Base-by-base conservation (phyloP, 2,329 filamentous ascomycete species). In the Ophiosphaerella narmari region DNA sequence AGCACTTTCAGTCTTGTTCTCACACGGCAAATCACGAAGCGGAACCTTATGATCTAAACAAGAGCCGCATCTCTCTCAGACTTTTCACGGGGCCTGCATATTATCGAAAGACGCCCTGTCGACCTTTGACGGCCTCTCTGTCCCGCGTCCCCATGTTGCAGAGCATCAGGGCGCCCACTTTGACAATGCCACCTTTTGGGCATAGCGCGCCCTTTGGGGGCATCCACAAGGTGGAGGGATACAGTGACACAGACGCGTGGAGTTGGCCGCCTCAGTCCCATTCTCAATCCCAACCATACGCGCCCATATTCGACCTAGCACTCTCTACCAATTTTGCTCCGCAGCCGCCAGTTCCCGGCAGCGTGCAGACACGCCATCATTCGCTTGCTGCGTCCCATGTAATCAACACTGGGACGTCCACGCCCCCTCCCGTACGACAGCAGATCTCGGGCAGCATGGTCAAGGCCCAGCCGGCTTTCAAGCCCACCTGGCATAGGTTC, bases 401-500 rank as follows among this genome's bases (percentile, higher is more conserved):
- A 0, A 24, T 65, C 18, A 53, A 57, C 1, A 55, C 60, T 1
- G 57, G 62, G 33, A 63, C 62, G 11, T 52, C 64, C n/a, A 68
- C 65, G 5, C 66, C 68, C 26, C 67, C 68, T 14, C 67, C 8
- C 24, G 24, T 61, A n/a, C 58, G 68, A 45, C 57, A 64, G 18
- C 65, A 68, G 26, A 53, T 63, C 6, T 50, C 66, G 21, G 66
- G 63, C 18, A 60, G 44, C 39, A 58, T 70, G 51, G 62, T 72
- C 44, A 72, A 73, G 46, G 68, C 70, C n/a, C 67, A 74, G 29
- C 66, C 70, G 9, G 68, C 69, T 8, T 73, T 89, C 62, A 76
- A 79, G 56, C 85, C 87, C 26, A 90, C 87, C 21, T 90, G 82
- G 71, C 74, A 75, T n/a, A 88, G 88, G 9, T 84, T 85, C 65